Evolutionary conservation across 805 yeast genomes (phyloP).

Genomic region (Candida chilensis): DNA sequence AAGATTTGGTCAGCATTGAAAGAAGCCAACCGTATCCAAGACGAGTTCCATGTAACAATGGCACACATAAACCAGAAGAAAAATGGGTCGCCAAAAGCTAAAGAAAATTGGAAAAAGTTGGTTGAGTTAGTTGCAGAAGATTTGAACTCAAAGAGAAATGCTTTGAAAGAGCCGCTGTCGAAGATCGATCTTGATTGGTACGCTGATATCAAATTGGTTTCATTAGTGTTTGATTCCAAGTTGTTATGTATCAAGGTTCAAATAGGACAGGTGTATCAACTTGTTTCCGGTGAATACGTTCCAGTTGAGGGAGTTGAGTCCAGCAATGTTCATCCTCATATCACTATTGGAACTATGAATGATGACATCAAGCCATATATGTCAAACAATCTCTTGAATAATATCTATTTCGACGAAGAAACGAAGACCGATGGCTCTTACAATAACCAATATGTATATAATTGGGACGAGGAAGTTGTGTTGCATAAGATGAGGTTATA

Average conservation of each 20-base stretch:
- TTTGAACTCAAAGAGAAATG: constrained; percentile 4
- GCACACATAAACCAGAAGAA: constrained; percentile 28
- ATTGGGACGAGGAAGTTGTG: constrained; percentile 1
- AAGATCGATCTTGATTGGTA: constrained; percentile 7
- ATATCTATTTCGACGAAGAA: background rate
- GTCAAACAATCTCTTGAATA: constrained; percentile 33
- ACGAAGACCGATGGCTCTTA: background rate
- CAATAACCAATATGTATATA: background rate
- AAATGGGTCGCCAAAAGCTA: constrained; percentile 4
- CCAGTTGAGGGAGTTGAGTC: constrained; percentile 2
- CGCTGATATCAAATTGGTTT: constrained; percentile 30
- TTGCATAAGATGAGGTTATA: background rate
- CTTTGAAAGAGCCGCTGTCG: constrained; percentile 3
- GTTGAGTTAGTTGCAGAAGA: constrained; percentile 4
- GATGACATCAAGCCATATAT: constrained; percentile 38
- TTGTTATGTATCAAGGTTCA: constrained; percentile 48
- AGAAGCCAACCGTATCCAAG: constrained; percentile 29
- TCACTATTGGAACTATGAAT: constrained; percentile 59
- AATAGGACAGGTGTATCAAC: constrained; percentile 6
- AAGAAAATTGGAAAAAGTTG: constrained; percentile 13
- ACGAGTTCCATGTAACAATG: constrained; percentile 59
- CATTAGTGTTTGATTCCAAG: constrained; percentile 39
- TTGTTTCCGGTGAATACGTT: constrained; percentile 1
- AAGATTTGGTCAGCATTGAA: constrained; percentile 15
- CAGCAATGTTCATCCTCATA: constrained; percentile 46